Percentiles rank a stretch among this genome's conserved stretches.
phyloP scores from a whole-genome alignment of 2,329 filamentous ascomycete species.

The Fonsecaea pedrosoi region DNA sequence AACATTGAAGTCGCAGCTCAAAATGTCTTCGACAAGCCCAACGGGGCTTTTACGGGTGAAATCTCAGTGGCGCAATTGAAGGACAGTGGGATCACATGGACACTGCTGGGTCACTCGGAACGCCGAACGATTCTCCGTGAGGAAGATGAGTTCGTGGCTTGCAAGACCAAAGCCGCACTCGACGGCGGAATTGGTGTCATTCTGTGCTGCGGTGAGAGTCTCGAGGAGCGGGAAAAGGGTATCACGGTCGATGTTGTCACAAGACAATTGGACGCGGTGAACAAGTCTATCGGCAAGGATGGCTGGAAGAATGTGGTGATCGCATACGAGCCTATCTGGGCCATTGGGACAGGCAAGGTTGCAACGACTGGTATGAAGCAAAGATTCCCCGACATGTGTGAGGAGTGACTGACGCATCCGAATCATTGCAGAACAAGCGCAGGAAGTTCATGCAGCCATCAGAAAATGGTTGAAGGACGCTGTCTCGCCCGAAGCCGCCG shows the following conservation, averaged over 20 bases:
- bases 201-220: slow-evolving; percentile 94
- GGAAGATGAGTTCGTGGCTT: slow-evolving; percentile 81
- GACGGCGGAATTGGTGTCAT: slow-evolving; percentile 89
- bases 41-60: slow-evolving; percentile 96
- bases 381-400: not conserved
- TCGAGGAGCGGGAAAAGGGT: slow-evolving; percentile 63
- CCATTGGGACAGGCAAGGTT: slow-evolving; percentile 89
- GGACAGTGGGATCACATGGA: slow-evolving; percentile 87
- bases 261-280: slow-evolving; percentile 81
- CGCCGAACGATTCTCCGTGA: slow-evolving; percentile 89
- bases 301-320: slow-evolving; percentile 96
- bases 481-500: slow-evolving; percentile 77
- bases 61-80: slow-evolving; percentile 90
- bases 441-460: slow-evolving; percentile 92
- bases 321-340: slow-evolving; percentile 98
- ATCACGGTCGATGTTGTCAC: slow-evolving; percentile 67
- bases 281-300: slow-evolving; percentile 67
- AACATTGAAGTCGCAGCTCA: slow-evolving; percentile 88
- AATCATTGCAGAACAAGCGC: slow-evolving; percentile 73
- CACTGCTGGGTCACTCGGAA: slow-evolving; percentile 93
- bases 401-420: slow-evolving; percentile 12
- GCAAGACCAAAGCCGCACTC: slow-evolving; percentile 92
- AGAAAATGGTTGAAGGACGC: slow-evolving; percentile 80
- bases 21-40: slow-evolving; percentile 97
- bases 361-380: slow-evolving; percentile 63